Base-by-base conservation (phyloP, 306 rosid species). In the Astragalus glycyphyllos region DNA sequence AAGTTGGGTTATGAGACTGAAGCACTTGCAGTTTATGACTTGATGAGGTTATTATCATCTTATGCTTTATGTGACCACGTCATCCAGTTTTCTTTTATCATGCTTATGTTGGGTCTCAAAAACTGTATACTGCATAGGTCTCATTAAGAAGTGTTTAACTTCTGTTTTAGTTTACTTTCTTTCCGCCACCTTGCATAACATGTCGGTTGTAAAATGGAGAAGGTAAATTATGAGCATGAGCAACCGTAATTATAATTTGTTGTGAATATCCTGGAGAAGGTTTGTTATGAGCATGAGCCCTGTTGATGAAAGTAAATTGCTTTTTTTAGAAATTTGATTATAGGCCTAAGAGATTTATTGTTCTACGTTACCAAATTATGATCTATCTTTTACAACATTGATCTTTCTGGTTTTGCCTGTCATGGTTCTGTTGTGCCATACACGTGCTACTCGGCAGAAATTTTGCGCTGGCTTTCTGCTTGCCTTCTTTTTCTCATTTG, bases 1-100 rank as follows among this genome's bases (percentile, higher is more conserved):
- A 95, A 95, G 83, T 87, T 95, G 91, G 97, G 99, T 76, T 91
- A 89, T 51, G 97, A 95, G 86, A 87, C 96, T 46, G 99, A 95
- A 75, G 99, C 99, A 73, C 81, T 91, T 76, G 97, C 97, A 12
- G 68, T 91, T 68, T 89, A 95, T 77, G 97, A 91, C 81, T 81
- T 85, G 58, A 95, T 95, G 97, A 88, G 97, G 99, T 95, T 55
- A 78, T 69, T 69, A 74, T 81, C 80, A n/a, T n/a, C 55, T 68
- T 67, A 38, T 57, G 20, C 60, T 77, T 70, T 75, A 49, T 68
- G 20, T 69, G 41, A 53, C 17, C 58, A 48, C 50, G 54, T 49
- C 41, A 49, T 63, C 7, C n/a, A 40, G n/a, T 75, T 31, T 62
- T 26, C 17, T 48, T 54, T 65, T 37, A 8, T 77, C 20, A 46